phyloP scores from a whole-genome alignment of 2,329 filamentous ascomycete species.

The Aureobasidium sp. region DNA sequence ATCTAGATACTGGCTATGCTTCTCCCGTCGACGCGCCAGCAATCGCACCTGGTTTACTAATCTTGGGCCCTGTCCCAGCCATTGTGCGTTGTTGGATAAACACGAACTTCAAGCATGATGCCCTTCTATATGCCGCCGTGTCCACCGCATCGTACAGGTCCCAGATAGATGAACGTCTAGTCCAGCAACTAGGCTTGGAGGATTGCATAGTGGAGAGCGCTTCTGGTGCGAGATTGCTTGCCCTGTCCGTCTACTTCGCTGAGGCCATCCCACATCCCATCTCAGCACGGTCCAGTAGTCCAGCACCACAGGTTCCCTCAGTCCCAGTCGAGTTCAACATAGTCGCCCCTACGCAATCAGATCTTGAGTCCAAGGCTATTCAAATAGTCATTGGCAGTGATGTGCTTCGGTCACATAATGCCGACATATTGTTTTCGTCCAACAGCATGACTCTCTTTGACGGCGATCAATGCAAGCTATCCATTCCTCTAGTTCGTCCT shows the following conservation, averaged over 20 bases:
- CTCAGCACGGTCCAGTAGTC: conserved; percentile 63
- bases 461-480: conserved; percentile 76
- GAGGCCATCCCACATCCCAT: conserved; percentile 77
- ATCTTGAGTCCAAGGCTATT: conserved; percentile 53
- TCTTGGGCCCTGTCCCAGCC: conserved; percentile 80
- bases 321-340: conserved; percentile 74
- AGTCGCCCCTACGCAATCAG: conserved; percentile 16
- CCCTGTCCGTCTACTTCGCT: conserved; percentile 77
- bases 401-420: conserved; percentile 73
- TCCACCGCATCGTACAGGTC: conserved; percentile 90
- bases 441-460: conserved; percentile 84
- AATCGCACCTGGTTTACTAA: conserved; percentile 74
- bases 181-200: conserved; percentile 65
- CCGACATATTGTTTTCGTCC: conserved; percentile 84
- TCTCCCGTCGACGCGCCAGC: conserved; percentile 64
- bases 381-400: conserved; percentile 89
- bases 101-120: conserved; percentile 79
- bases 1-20: conserved; percentile 66
- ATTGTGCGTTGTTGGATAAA: conserved; percentile 96
- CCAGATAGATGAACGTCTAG: conserved; percentile 64
- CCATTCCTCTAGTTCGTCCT: conserved; percentile 83
- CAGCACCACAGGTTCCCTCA: conserved; percentile 71
- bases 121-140: conserved; percentile 81
- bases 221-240: conserved; percentile 58
- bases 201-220: conserved; percentile 37